phyloP scores from a whole-genome alignment of 2,329 filamentous ascomycete species.

The Epichloe elymi region DNA sequence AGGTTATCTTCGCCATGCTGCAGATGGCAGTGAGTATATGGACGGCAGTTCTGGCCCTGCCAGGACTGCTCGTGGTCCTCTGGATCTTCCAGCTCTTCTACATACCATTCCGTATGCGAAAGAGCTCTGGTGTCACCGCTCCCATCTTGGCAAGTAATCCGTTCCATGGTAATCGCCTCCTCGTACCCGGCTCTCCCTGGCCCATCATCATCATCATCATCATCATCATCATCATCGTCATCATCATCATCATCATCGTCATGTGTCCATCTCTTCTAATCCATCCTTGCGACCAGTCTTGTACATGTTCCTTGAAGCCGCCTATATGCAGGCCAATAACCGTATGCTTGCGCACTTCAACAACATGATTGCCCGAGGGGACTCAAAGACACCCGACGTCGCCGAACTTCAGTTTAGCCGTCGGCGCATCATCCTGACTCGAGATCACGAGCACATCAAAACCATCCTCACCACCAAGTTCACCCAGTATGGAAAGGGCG shows the following conservation, averaged over 20 bases:
- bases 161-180: slow-evolving; percentile 2
- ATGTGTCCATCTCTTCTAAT: too few species aligned
- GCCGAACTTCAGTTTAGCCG: slow-evolving; percentile 43
- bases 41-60: slow-evolving; percentile 5
- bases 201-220: too few species aligned
- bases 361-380: neutral
- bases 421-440: slow-evolving; percentile 55
- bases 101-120: slow-evolving; percentile 5
- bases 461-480: slow-evolving; percentile 79
- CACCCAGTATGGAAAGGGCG: slow-evolving; percentile 67
- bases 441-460: slow-evolving; percentile 81
- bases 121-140: slow-evolving; percentile 5
- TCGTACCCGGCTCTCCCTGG: neutral
- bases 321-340: slow-evolving; percentile 4
- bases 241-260: too few species aligned
- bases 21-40: too few species aligned
- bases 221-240: too few species aligned
- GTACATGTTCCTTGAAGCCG: slow-evolving; percentile 4
- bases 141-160: slow-evolving; percentile 5
- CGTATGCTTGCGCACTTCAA: neutral
- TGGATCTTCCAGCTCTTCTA: slow-evolving; percentile 4
- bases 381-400: neutral
- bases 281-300: too few species aligned
- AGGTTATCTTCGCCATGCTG: too few species aligned
- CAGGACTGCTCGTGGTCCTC: slow-evolving; percentile 1